Evolutionary conservation across 75 land plant genomes (phyloP).

Genomic region (Sequoia sempervirens): DNA sequence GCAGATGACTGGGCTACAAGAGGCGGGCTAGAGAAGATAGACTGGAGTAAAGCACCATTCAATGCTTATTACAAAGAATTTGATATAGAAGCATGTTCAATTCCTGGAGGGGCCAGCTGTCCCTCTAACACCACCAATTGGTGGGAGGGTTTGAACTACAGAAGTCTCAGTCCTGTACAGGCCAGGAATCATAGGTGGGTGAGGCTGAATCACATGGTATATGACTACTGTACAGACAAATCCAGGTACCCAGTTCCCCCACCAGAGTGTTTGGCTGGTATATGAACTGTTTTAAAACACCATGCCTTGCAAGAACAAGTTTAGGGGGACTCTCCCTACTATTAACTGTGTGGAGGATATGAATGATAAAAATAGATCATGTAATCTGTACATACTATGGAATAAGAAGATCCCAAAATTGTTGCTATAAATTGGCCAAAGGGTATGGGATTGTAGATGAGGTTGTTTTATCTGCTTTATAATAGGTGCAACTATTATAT

Average conservation of each 20-base stretch:
- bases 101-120: slow-evolving; percentile 29
- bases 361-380: too few species aligned
- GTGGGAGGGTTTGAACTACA: slow-evolving; percentile 37
- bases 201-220: slow-evolving; percentile 51
- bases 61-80: slow-evolving; percentile 62
- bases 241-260: slow-evolving; percentile 46
- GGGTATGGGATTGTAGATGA: too few species aligned
- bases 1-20: slow-evolving; percentile 87
- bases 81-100: slow-evolving; percentile 59
- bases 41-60: slow-evolving; percentile 78
- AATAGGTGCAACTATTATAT: too few species aligned
- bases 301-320: too few species aligned
- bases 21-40: slow-evolving; percentile 75
- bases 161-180: slow-evolving; percentile 23
- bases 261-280: slow-evolving; percentile 46
- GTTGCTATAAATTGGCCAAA: too few species aligned
- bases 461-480: too few species aligned
- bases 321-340: too few species aligned
- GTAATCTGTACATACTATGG: too few species aligned
- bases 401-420: too few species aligned
- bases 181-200: slow-evolving; percentile 46
- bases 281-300: slow-evolving; percentile 2
- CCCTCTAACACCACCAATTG: slow-evolving; percentile 24
- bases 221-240: slow-evolving; percentile 69
- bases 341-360: too few species aligned